Base-by-base conservation (phyloP, 176 grass and related monocot species). In the Oropetium thomaeum region DNA sequence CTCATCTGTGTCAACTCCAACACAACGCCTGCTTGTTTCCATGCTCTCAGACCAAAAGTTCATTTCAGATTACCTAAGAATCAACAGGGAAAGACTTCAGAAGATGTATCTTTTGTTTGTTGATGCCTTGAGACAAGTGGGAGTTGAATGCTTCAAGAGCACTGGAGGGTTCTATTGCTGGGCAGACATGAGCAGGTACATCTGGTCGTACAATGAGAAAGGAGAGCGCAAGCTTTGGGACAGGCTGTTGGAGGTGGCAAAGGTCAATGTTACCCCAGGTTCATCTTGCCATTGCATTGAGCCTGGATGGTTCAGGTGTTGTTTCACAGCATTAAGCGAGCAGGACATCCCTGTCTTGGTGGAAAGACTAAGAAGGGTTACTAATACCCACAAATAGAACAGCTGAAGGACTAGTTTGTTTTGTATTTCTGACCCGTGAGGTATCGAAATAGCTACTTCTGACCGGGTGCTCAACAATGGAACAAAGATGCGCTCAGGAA, bases 211-310 rank as follows among this genome's bases (percentile, higher is more conserved):
- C 62, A 95, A 87, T 8, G 89, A 99, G 76, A 99, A 90, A 80
- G 96, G 96, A 11, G 96, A 99, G 53, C 87, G 60, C 58, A 86
- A 86, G 49, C 87, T 99, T 61, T 99, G 89, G 91, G 79, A 92
- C 55, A 88, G 88, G 73, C 45, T 95, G 51, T 88, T 95, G 67
- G 90, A 89, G 63, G 79, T 77, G 68, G 89, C 91, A 11, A 99
- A 90, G 91, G 63, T 99, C 29, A 99, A 99, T 84, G 48, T 80
- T 4, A 99, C 89, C 42, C 91, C 91, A 70, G 89, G 96, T 47
- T 95, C 89, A 76, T 87, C 96, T 60, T 99, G 96, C 69, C 96
- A 99, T 83, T 99, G 91, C 75, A 99, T 99, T 32, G 96, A 99
- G 61, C 91, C 86, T 62, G 96, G 96, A 64, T 99, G 96, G 96